Conservation (phyloP, 352 stramenopile genomes). For the Phytopythium litorale region DNA sequence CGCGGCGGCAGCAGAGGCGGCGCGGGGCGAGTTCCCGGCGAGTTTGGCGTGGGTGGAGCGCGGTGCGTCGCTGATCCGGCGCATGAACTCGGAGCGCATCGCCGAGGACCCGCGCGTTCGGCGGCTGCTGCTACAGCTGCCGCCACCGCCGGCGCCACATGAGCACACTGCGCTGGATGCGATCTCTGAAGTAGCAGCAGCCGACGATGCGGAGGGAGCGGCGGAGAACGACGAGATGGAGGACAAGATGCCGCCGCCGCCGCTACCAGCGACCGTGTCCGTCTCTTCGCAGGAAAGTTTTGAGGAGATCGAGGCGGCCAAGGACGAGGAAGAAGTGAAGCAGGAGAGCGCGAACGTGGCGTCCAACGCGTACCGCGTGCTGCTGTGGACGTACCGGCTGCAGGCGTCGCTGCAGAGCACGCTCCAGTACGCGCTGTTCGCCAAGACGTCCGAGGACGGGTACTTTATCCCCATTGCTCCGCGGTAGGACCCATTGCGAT, state of each 20-base stretch:
- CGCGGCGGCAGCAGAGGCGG: neutral
- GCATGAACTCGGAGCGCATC: constrained; percentile 88
- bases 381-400: constrained; percentile 79
- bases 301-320: constrained; percentile 62
- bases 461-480: constrained; percentile 81
- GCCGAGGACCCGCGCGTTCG: constrained; percentile 78
- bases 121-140: constrained; percentile 46
- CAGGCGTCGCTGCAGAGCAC: constrained; percentile 71
- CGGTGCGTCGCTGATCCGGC: constrained; percentile 76
- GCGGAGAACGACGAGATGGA: constrained; percentile 19
- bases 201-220: constrained; percentile 1
- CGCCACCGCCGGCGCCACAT: constrained; percentile 18
- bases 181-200: constrained; percentile 17
- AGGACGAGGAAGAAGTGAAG: constrained; percentile 46
- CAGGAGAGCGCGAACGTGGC: constrained; percentile 75
- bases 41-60: constrained; percentile 75
- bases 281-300: constrained; percentile 48
- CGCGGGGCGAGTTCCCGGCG: constrained; percentile 28
- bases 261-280: neutral
- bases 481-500: constrained; percentile 23
- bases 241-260: constrained; percentile 21
- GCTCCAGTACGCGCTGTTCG: constrained; percentile 70
- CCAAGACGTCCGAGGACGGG: constrained; percentile 77
- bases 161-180: constrained; percentile 20
- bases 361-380: constrained; percentile 61